Conservation (phyloP, 1,284 basidiomycete species). For the Erythrobasidium hasegawianum region DNA sequence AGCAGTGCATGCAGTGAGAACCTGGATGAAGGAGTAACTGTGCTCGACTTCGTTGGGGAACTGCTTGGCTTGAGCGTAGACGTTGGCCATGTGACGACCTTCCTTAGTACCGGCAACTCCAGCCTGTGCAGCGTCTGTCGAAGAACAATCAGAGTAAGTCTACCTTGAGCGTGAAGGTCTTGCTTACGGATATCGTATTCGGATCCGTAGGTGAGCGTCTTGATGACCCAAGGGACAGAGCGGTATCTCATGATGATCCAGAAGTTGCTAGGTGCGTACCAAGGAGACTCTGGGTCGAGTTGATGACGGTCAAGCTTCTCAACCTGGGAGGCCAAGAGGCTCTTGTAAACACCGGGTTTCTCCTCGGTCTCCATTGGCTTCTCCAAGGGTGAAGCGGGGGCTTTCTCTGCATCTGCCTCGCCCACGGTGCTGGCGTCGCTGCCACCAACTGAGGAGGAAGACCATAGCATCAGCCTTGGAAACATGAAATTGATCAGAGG, state of each 20-base stretch:
- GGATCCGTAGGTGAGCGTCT: slow-evolving; percentile 22
- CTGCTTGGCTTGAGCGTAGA: slow-evolving; percentile 51
- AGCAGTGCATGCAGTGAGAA: slow-evolving; percentile 54
- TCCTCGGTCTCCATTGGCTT: no score
- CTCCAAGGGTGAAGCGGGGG: no score
- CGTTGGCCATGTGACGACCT: slow-evolving; percentile 48
- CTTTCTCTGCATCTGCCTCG: slow-evolving; percentile 9
- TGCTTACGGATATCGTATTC: slow-evolving; percentile 21
- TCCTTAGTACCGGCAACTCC: slow-evolving; percentile 49
- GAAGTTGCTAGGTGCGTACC: slow-evolving; percentile 47
- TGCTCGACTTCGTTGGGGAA: slow-evolving; percentile 55
- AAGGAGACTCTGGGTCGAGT: slow-evolving; percentile 21
- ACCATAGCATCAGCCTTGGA: no score
- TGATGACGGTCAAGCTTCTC: slow-evolving; percentile 17
- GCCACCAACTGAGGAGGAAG: no score
- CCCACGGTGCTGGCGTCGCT: no score
- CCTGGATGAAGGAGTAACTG: slow-evolving; percentile 55
- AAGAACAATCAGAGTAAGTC: no score
- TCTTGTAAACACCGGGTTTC: background rate
- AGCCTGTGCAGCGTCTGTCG: slow-evolving; percentile 47
- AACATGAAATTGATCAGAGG: no score
- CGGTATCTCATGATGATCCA: slow-evolving; percentile 48
- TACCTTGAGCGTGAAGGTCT: no score
- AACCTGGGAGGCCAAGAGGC: slow-evolving; percentile 13
- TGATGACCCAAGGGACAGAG: slow-evolving; percentile 7